These are phyloP conservation scores for Boletus fagicola DNA, from an alignment of 768 basidiomycete species.

Conservation along the genomic window DNA sequence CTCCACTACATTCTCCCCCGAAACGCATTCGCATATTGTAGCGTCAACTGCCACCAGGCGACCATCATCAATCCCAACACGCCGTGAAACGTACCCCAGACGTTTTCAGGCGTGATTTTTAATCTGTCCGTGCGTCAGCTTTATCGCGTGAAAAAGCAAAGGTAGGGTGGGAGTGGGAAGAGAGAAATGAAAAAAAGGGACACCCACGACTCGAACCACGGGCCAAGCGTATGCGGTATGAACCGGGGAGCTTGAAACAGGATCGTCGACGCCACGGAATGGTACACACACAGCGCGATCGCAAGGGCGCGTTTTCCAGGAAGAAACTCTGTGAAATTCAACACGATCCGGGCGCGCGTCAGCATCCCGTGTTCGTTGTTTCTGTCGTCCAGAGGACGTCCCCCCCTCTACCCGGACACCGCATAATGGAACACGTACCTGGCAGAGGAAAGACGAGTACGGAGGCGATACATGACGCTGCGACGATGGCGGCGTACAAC, in stretches of 20 bases:
- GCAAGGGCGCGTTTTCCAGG: slow-evolving; percentile 85
- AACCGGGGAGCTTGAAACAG: slow-evolving; percentile 77
- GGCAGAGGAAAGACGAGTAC: slow-evolving; percentile 71
- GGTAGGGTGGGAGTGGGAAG: not conserved
- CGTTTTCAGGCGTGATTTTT: slow-evolving; percentile 65
- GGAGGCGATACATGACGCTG: slow-evolving; percentile 58
- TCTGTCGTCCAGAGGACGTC: no score
- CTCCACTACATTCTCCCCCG: slow-evolving; percentile 17
- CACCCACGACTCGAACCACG: slow-evolving; percentile 58
- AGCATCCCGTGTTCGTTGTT: not conserved
- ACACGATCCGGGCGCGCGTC: not conserved
- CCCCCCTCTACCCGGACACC: no score
- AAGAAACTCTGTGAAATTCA: slow-evolving; percentile 53
- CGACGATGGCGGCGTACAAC: slow-evolving; percentile 66
- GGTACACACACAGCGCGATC: slow-evolving; percentile 73
- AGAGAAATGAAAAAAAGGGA: not conserved
- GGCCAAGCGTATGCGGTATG: slow-evolving; percentile 70
- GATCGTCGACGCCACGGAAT: slow-evolving; percentile 68
- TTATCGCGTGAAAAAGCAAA: not conserved
- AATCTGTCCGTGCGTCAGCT: not conserved
- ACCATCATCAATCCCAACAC: slow-evolving; percentile 69
- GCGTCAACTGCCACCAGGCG: slow-evolving; percentile 79
- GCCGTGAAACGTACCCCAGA: slow-evolving; percentile 76
- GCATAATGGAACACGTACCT: slow-evolving; percentile 38
- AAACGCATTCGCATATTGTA: slow-evolving; percentile 47